Base-by-base conservation (phyloP, 495 filamentous ascomycete species). In the Hypoxylon cercidicola region DNA sequence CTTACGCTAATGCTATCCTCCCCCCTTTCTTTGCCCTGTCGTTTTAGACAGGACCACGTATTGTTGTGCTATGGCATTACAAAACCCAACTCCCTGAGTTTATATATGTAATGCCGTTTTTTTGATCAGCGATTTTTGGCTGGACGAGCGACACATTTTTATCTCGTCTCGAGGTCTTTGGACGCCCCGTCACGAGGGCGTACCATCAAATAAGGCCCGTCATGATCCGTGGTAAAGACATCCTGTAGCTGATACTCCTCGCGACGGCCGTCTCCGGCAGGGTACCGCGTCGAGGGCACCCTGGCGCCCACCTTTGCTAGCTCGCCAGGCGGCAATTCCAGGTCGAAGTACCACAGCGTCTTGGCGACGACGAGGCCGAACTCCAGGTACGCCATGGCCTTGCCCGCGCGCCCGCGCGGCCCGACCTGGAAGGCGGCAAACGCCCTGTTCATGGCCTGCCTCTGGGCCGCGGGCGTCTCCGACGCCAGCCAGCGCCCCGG, bases 331-430 rank as follows among this genome's bases (percentile, higher is more conserved):
- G 65, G 52, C 48, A 11, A 3, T 16, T 56, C 50, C 43, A 78
- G 54, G 60, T 77, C 73, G 51, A 67, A 74, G 23, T 47, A 44
- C 49, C 52, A 77, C 6, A 79, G 30, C 10, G 64, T 62, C 23
- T 70, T 62, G n/a, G 71, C 74, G 39, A 76, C 21, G 2, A 55
- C 35, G 3, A 73, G 58, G 46, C 62, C 66, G 16, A 78, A 32
- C 60, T 81, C 78, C 11, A 67, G 47, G 66, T 72, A 76, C 1
- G 80, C 80, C 45, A 84, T 39, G 2, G 54, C 57, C 55, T 77
- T 79, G 20, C 79, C 34, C 34, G 34, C 34, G 10, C 34, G 11
- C 34, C 34, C 34, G 34, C 34, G 34, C 34, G 34, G 34, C 34
- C 34, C 34, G 10, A 37, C 34, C 11, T 37, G 34, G 34, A 37